Evolutionary conservation across 148 eudicot genomes (phyloP), one percentile per base, ranked within the genome.

Genomic region (Fagopyrum tataricum): DNA sequence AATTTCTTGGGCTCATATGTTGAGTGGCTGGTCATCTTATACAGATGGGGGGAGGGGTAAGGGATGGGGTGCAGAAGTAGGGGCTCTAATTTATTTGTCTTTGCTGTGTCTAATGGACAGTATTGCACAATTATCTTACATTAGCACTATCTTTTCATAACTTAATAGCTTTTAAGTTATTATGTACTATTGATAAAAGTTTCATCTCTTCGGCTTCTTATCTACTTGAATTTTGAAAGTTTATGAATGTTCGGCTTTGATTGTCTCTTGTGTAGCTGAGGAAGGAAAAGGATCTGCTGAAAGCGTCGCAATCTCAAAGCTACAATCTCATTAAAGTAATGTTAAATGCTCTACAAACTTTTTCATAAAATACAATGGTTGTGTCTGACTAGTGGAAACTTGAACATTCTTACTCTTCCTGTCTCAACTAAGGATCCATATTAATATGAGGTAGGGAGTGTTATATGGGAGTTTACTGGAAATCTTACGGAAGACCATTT

Each of bases 201-300:
- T 43, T 43, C 42, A 67, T 43, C 40, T 15, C 23, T 4, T 18
- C 40, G 47, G 17, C 26, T 15, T 43, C 47, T 15, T 43, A 2
- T 40, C 4, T 67, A 67, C 21, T 67, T 67, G 47, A 18, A 4
- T 67, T 67, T 67, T 6, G 46, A 43, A 15, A 39, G 71, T 40
- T 67, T 41, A 23, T 21, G 0, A 61, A 26, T 5, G 4, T 1
- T 44, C 44, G 11, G 40, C 9, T 15, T 4, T 44, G 42, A 1
- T 62, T 73, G 21, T 78, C 70, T 71, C 64, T 53, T 44, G 44
- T 24, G 85, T 81, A 89, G 95, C 79, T 89, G 59, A 80, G 86
- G 72, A 92, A 79, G 78, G 95, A 92, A 79, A 92, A 89, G 88
- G 92, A 87, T 72, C 72, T 80, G 84, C 72, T 89, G 67, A 88